phyloP scores from a whole-genome alignment of 192 early-diverging fungal species.

The Chytriomyces hyalinus region DNA sequence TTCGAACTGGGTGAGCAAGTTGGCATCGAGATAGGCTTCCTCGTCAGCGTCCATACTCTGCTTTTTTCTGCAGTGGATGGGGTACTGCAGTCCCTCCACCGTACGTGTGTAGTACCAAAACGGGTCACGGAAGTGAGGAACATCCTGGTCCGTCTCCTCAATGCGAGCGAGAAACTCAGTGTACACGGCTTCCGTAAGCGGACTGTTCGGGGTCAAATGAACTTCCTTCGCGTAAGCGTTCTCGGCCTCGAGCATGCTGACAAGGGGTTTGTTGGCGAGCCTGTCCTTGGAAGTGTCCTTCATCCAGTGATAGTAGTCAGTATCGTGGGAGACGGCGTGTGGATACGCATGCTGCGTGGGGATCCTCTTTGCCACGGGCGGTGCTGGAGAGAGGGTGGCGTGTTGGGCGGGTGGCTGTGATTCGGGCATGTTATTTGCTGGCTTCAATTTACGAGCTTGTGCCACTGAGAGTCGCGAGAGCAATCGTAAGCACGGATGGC shows the following conservation, averaged over 20 bases:
- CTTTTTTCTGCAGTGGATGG: conserved; percentile 62
- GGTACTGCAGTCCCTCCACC: conserved; percentile 56
- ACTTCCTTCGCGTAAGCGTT: conserved; percentile 47
- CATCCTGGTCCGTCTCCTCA: conserved; percentile 51
- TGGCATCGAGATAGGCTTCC: conserved; percentile 89
- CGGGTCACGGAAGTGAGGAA: conserved; percentile 41
- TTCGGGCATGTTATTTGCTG: too few relatives aligned
- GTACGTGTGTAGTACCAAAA: conserved; percentile 57
- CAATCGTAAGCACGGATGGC: too few relatives aligned
- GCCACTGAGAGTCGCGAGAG: too few relatives aligned
- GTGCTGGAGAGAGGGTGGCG: not conserved
- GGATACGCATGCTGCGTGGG: conserved; percentile 26
- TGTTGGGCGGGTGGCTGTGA: not conserved
- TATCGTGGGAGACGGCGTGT: not conserved
- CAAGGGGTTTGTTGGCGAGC: conserved; percentile 44
- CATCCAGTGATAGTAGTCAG: conserved; percentile 59
- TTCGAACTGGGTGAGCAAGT: conserved; percentile 70
- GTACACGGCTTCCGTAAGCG: conserved; percentile 51
- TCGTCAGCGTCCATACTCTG: conserved; percentile 87
- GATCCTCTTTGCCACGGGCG: conserved; percentile 49
- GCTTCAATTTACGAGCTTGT: too few relatives aligned
- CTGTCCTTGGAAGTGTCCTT: conserved; percentile 47
- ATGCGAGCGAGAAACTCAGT: conserved; percentile 51
- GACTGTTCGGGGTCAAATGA: conserved; percentile 39
- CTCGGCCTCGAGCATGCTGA: conserved; percentile 51